Conservation (phyloP, 257 asterid species). For the Jacaranda mimosifolia region DNA sequence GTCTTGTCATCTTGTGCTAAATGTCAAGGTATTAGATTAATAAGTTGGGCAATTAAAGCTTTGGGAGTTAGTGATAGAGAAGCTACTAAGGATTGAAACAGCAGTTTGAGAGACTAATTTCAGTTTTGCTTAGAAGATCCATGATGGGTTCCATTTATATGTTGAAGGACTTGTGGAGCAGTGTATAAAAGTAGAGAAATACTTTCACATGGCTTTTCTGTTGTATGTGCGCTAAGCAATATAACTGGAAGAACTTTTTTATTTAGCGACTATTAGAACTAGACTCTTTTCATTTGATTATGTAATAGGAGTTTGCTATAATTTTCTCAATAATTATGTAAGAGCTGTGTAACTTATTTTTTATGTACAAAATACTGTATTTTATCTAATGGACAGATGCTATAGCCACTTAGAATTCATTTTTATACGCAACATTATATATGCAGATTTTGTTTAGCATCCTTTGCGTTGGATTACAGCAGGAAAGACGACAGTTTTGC, state of each 20-base stretch:
- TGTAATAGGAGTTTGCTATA: not conserved
- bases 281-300: not conserved
- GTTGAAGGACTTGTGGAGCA: not conserved
- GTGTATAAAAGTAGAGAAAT: not conserved
- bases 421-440: slow-evolving; percentile 5
- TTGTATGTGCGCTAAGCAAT: not conserved
- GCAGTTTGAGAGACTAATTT: not conserved
- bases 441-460: slow-evolving; percentile 3
- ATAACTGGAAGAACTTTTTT: not conserved
- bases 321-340: not conserved
- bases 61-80: not conserved
- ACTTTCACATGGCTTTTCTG: not conserved
- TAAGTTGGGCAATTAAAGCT: not conserved
- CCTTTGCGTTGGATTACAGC: slow-evolving; percentile 14
- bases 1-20: too few species aligned
- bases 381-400: not conserved
- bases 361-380: not conserved
- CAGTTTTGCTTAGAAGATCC: not conserved
- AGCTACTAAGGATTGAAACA: not conserved
- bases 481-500: not conserved
- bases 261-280: too few species aligned
- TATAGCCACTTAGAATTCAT: not conserved
- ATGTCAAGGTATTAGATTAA: too few species aligned
- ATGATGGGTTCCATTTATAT: not conserved
- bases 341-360: not conserved